Evolutionary conservation across 768 basidiomycete genomes (phyloP).

Genomic region (Suillus clintonianus): DNA sequence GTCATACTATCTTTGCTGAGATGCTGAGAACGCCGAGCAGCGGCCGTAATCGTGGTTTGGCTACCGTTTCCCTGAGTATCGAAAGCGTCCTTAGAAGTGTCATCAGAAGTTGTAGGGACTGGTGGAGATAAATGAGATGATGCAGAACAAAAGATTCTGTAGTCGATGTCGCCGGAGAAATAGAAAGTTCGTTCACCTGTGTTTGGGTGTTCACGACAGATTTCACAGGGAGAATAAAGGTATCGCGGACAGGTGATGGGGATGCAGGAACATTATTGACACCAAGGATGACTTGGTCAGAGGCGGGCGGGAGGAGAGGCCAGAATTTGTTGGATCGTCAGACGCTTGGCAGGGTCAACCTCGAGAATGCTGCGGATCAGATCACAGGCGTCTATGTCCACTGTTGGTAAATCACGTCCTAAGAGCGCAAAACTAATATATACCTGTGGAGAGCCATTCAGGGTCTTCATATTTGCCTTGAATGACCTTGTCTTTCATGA

Average conservation of each 20-base stretch:
- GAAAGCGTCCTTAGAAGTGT: conserved; percentile 43
- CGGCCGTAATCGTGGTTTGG: conserved; percentile 60
- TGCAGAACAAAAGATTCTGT: no score
- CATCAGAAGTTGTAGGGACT: no score
- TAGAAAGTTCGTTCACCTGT: no score
- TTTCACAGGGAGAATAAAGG: no score
- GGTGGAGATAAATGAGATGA: no score
- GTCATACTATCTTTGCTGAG: conserved; percentile 38
- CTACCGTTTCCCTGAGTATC: conserved; percentile 46
- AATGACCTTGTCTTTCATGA: no score
- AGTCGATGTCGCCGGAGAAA: no score
- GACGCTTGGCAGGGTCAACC: conserved; percentile 73
- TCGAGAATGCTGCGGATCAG: conserved; percentile 77
- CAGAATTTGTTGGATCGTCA: conserved; percentile 83
- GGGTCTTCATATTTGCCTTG: conserved; percentile 92
- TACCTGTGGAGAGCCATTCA: conserved; percentile 87
- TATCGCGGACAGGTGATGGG: no score
- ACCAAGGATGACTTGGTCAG: conserved; percentile 7
- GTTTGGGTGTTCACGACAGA: no score
- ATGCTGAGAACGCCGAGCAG: conserved; percentile 18
- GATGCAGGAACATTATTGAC: no score
- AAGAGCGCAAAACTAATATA: conserved; percentile 12
- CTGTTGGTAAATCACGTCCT: conserved; percentile 35
- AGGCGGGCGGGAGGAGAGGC: conserved; percentile 43
- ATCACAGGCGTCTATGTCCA: no score